phyloP scores from a whole-genome alignment of 2,329 filamentous ascomycete genomes.

The Fusarium sororula region DNA sequence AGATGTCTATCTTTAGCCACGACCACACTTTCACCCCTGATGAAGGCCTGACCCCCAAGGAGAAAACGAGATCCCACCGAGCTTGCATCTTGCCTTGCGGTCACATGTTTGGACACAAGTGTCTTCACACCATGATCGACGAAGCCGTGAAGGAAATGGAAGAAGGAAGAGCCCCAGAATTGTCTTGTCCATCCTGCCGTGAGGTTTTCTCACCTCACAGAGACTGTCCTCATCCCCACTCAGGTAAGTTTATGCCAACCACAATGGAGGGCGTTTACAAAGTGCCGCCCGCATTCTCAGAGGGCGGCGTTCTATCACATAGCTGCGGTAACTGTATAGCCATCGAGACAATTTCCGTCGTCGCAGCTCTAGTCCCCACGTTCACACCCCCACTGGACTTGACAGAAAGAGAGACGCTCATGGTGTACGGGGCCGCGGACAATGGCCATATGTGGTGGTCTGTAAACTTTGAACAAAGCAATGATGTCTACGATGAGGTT shows the following conservation, averaged over 20 bases:
- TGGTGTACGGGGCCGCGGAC: background rate
- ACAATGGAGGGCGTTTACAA: background rate
- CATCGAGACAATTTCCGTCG: background rate
- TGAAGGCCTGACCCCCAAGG: background rate
- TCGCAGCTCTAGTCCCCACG: background rate
- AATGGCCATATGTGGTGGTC: background rate
- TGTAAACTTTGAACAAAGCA: background rate
- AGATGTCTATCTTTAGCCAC: conserved; percentile 18
- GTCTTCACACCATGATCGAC: background rate
- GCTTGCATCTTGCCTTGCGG: conserved; percentile 27
- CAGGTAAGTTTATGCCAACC: conserved; percentile 10
- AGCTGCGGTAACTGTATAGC: conserved; percentile 14
- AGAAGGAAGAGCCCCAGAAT: background rate
- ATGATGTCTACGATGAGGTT: background rate
- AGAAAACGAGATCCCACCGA: background rate
- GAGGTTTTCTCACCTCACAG: background rate
- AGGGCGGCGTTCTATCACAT: background rate
- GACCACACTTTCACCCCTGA: background rate
- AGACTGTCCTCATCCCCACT: background rate
- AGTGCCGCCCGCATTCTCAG: background rate
- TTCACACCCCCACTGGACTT: background rate
- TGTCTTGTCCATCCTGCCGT: conserved; percentile 13
- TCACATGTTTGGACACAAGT: conserved; percentile 32
- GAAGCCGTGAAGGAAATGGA: background rate
- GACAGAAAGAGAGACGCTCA: background rate